These are phyloP conservation scores for Casuarina cunninghamiana DNA, from an alignment of 306 rosid species.

Conservation along the genomic window DNA sequence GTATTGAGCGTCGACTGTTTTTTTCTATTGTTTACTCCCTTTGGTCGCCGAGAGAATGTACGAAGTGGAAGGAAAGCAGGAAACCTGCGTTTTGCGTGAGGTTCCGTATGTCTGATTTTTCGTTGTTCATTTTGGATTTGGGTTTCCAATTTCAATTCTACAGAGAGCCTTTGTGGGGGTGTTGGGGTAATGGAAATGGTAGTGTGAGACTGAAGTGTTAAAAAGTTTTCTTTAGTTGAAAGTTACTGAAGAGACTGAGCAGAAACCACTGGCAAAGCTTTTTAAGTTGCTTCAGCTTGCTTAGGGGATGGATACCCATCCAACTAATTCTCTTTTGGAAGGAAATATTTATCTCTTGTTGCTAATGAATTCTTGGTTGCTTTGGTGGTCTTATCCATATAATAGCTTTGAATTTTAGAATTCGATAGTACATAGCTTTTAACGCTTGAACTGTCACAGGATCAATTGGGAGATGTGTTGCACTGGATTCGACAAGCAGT, in stretches of 20 bases:
- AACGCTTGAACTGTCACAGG: constrained; percentile 40
- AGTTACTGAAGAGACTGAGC: constrained; percentile 5
- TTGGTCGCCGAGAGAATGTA: neutral
- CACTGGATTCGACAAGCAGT: constrained; percentile 95
- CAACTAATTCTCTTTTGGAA: neutral
- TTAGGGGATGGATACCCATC: neutral
- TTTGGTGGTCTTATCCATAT: neutral
- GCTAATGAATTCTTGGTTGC: neutral
- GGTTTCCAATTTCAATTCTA: neutral
- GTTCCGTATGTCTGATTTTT: neutral
- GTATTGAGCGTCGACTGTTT: constrained; percentile 32
- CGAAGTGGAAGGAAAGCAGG: neutral
- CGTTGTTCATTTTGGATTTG: neutral
- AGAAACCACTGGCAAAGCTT: constrained; percentile 4
- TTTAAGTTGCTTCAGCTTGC: neutral
- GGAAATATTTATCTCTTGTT: neutral
- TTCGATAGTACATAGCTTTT: neutral
- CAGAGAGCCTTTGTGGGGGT: neutral
- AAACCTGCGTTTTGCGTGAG: neutral
- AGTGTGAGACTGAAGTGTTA: constrained; percentile 2
- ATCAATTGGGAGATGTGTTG: constrained; percentile 94
- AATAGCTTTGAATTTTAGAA: neutral
- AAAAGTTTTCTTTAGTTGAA: neutral
- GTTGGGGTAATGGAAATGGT: neutral
- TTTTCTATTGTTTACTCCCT: neutral